Conservation (phyloP, 2,329 filamentous ascomycete species). For the Fusarium sp. region DNA sequence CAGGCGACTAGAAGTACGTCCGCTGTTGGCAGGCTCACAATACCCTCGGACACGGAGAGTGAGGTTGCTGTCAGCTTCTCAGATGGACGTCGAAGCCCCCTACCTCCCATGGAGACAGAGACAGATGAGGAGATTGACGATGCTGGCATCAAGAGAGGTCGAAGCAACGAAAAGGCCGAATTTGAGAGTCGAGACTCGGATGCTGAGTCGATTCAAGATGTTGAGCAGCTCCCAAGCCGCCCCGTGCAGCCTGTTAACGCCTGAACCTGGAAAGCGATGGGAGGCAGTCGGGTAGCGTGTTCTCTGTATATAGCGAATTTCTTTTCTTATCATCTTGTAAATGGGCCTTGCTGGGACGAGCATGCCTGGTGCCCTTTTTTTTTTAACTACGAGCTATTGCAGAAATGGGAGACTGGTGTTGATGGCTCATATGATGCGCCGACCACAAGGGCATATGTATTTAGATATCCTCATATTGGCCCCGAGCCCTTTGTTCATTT, state of each 20-base stretch:
- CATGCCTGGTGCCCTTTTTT: slow-evolving; percentile 30
- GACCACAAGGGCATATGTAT: slow-evolving; percentile 40
- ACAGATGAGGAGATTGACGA: slow-evolving; percentile 48
- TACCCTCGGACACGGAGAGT: slow-evolving; percentile 70
- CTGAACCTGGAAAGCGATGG: slow-evolving; percentile 39
- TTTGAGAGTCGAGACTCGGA: slow-evolving; percentile 47
- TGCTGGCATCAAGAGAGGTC: slow-evolving; percentile 27
- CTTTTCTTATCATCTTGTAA: slow-evolving; percentile 31
- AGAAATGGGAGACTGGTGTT: slow-evolving; percentile 7
- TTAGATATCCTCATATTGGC: slow-evolving; percentile 44
- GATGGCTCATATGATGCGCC: slow-evolving; percentile 21
- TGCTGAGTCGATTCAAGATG: slow-evolving; percentile 47
- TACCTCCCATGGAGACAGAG: slow-evolving; percentile 64
- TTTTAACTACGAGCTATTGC: slow-evolving; percentile 12
- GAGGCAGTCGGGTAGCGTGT: slow-evolving; percentile 29
- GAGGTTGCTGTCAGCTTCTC: slow-evolving; percentile 71
- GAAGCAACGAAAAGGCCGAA: slow-evolving; percentile 47
- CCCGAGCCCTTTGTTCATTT: slow-evolving; percentile 33
- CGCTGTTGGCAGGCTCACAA: slow-evolving; percentile 57
- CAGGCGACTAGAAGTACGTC: slow-evolving; percentile 59
- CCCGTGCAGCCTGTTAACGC: slow-evolving; percentile 52
- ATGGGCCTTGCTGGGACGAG: slow-evolving; percentile 14
- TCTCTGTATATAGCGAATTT: slow-evolving; percentile 46
- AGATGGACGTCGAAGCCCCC: slow-evolving; percentile 67
- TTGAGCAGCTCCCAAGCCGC: slow-evolving; percentile 49